phyloP scores from a whole-genome alignment of 495 filamentous ascomycete species.

The Tuber brumale region DNA sequence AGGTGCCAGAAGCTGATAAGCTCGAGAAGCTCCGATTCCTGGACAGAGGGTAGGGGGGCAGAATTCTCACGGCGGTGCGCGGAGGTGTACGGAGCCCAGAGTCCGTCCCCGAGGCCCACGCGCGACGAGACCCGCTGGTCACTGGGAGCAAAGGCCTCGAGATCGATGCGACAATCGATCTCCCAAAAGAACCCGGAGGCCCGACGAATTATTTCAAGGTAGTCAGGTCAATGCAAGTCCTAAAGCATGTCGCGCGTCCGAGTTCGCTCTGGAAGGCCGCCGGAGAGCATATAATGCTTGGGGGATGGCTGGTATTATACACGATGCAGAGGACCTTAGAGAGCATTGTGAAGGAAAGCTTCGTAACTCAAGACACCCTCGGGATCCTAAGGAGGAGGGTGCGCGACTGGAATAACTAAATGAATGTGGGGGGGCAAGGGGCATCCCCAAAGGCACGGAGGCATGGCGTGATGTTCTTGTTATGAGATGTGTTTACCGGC shows the following conservation, averaged over 20 bases:
- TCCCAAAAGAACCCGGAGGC: constrained; percentile 6
- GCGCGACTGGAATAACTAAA: no score
- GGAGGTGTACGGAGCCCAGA: constrained; percentile 61
- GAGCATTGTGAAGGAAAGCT: constrained; percentile 85
- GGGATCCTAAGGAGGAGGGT: constrained; percentile 84
- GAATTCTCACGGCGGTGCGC: constrained; percentile 89
- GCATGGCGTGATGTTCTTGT: constrained; percentile 53
- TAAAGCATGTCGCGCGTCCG: constrained; percentile 79
- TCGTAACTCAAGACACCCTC: constrained; percentile 82
- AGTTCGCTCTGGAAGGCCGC: constrained; percentile 61
- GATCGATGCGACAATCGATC: no score
- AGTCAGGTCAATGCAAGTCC: constrained; percentile 80
- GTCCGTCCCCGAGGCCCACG: constrained; percentile 75
- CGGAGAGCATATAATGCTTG: constrained; percentile 69
- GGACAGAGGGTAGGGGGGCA: constrained; percentile 90
- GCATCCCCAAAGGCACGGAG: constrained; percentile 47
- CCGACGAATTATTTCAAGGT: constrained; percentile 29
- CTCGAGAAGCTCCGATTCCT: constrained; percentile 57
- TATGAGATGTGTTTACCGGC: constrained; percentile 84
- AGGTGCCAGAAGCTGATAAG: constrained; percentile 16
- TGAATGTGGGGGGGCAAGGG: constrained; percentile 70
- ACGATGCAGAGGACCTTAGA: constrained; percentile 84
- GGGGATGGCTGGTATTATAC: constrained; percentile 83
- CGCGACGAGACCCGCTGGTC: constrained; percentile 57
- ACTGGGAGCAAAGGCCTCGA: constrained; percentile 58